Evolutionary conservation across 169 alveolate genomes (phyloP), one percentile per base, ranked within the genome.

Genomic region (Babesia sp.): DNA sequence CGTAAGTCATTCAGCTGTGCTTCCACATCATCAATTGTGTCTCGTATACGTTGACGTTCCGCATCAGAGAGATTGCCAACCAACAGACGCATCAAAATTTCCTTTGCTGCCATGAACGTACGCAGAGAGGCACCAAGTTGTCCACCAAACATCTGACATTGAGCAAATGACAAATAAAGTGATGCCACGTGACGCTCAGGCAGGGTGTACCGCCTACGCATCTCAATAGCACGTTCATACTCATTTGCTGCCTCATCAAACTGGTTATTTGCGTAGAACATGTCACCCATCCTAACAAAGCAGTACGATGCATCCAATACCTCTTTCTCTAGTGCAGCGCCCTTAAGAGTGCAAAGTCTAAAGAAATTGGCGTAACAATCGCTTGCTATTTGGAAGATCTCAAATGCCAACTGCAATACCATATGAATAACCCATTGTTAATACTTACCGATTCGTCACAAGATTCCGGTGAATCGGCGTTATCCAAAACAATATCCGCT

Each of bases 291-390:
- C 18, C 88, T 18, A 44, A 80, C 48, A 5, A 55, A 75, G 71
- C 88, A 80, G 83, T 80, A 80, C 46, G 88, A 71, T 11, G 79
- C 72, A 76, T 80, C 88, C 39, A 71, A 79, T 33, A 71, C 84
- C 42, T 57, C 74, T 46, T 78, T 78, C 22, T 60, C 67, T 1
- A 54, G 34, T 42, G 61, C 85, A 33, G 71, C 39, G 33, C 57
- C 60, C 57, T 75, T 28, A 37, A 31, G 46, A 0, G 28, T 45
- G 55, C 48, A 34, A 1, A 33, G 29, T 36, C 31, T 20, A 44
- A 64, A 26, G 39, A 61, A 70, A 41, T 36, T 46, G 42, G 22
- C 50, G 46, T 67, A 77, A 63, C 86, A 68, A 33, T 79, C 67
- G 42, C 1, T 22, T 6, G 74, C 88, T 31, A 80, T 34, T 58